Conservation (phyloP, 805 yeast genomes). For the Candida xiaguanensis region DNA sequence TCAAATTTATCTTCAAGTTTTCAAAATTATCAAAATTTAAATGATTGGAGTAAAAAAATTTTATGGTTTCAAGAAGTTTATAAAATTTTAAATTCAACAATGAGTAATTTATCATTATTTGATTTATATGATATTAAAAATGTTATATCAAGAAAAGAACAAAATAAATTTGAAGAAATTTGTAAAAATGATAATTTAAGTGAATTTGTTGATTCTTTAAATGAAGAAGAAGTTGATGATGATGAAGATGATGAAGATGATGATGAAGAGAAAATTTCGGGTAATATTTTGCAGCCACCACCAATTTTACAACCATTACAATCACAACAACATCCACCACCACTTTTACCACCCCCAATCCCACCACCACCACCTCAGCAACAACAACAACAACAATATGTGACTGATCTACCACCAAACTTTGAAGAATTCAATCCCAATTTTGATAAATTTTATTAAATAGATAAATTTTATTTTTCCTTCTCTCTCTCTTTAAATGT, state of each 20-base stretch:
- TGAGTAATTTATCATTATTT: constrained; percentile 11
- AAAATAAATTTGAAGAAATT: constrained; percentile 11
- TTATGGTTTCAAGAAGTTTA: constrained; percentile 10
- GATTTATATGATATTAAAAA: constrained; percentile 11
- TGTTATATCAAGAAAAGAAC: constrained; percentile 9
- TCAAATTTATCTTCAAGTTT: constrained; percentile 7
- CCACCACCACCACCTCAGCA: neutral
- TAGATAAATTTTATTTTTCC: constrained; percentile 1
- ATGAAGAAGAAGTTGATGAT: constrained; percentile 2
- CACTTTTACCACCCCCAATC: neutral
- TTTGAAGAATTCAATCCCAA: constrained; percentile 7
- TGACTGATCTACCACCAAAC: neutral
- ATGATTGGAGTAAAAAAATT: constrained; percentile 5
- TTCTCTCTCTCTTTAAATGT: constrained; percentile 10
- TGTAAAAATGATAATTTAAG: constrained; percentile 13
- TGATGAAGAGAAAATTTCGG: no score
- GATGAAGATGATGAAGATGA: constrained; percentile 7
- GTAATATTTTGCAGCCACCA: neutral
- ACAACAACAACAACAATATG: constrained; percentile 1
- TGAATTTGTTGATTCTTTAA: constrained; percentile 10
- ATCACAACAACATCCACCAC: neutral
- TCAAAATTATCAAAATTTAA: constrained; percentile 9
- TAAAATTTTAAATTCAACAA: constrained; percentile 7
- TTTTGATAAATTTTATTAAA: constrained; percentile 4
- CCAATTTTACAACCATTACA: neutral